A percentile compares a stretch with the other conserved stretches of the same genome.
These are phyloP conservation scores for Lophium mytilinum DNA, from an alignment of 495 filamentous ascomycete species.

Conservation along the genomic window DNA sequence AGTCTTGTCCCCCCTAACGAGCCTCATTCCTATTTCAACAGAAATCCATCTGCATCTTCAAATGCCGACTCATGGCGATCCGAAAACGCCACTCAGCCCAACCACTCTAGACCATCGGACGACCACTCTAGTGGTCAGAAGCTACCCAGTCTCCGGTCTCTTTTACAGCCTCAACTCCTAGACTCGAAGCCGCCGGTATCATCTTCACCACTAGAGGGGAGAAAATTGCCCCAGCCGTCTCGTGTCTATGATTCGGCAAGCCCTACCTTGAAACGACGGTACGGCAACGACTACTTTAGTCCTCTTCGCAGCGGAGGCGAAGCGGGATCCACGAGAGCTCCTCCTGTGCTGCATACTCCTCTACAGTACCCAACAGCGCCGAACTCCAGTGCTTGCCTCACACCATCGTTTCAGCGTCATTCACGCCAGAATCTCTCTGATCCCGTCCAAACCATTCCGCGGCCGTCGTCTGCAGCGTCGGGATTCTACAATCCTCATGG, in stretches of 20 bases:
- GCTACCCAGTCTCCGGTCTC: slow-evolving; percentile 21
- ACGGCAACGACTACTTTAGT: slow-evolving; percentile 20
- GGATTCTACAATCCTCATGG: not conserved
- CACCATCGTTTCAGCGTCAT: not conserved
- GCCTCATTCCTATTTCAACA: slow-evolving; percentile 12
- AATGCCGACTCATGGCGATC: slow-evolving; percentile 12
- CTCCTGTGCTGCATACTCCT: slow-evolving; percentile 16
- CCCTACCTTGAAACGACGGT: slow-evolving; percentile 24
- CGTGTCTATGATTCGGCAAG: slow-evolving; percentile 16
- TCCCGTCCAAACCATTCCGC: not conserved
- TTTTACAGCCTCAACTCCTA: slow-evolving; percentile 18
- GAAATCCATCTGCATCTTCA: slow-evolving; percentile 9
- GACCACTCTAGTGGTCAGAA: slow-evolving; percentile 16
- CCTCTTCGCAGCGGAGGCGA: slow-evolving; percentile 9
- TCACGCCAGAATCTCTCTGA: not conserved
- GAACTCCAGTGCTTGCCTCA: not conserved
- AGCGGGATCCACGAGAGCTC: slow-evolving; percentile 10
- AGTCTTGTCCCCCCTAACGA: slow-evolving; percentile 16
- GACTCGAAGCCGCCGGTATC: slow-evolving; percentile 11
- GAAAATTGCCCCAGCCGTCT: not conserved
- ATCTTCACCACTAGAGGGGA: slow-evolving; percentile 7
- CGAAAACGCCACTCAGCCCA: slow-evolving; percentile 2
- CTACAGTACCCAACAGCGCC: not conserved
- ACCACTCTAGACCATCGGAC: slow-evolving; percentile 14
- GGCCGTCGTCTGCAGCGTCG: not conserved